Percentiles rank a stretch among this genome's conserved stretches.
phyloP scores from a whole-genome alignment of 139 green algal species.

The Zygnema cylindricum region DNA sequence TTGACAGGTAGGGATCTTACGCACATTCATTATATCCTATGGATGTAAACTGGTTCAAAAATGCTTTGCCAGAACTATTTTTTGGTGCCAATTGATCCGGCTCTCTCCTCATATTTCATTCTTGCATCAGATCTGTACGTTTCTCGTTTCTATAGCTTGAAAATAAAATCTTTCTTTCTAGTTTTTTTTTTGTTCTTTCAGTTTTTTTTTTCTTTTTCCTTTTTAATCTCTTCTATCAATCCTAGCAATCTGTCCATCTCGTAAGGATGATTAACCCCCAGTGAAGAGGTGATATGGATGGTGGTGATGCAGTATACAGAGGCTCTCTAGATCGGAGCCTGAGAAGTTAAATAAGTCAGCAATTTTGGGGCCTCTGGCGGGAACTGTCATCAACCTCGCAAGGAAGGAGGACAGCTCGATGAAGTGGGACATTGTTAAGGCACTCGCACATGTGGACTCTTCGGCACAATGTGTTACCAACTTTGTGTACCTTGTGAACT shows the following conservation, averaged over 20 bases:
- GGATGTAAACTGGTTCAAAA: no score
- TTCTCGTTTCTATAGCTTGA: no score
- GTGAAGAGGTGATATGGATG: no score
- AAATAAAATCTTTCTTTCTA: no score
- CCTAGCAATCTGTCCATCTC: no score
- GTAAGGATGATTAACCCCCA: no score
- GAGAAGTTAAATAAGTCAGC: conserved; percentile 1
- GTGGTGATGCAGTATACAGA: background rate
- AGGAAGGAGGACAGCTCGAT: background rate
- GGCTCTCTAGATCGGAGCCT: background rate
- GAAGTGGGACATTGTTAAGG: background rate
- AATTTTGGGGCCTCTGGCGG: conserved; percentile 23
- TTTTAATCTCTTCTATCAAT: background rate
- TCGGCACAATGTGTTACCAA: background rate
- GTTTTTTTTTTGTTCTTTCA: no score
- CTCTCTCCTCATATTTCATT: no score
- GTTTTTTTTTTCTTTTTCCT: background rate
- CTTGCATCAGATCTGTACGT: no score
- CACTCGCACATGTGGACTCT: conserved; percentile 15
- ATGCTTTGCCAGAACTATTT: no score
- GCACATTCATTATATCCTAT: no score
- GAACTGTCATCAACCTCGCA: conserved; percentile 23
- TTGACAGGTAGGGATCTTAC: conserved; percentile 55
- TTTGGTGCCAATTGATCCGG: no score
- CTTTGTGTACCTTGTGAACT: conserved; percentile 13